phyloP scores from a whole-genome alignment of 345 rosid species.

The Cardamine occulta region DNA sequence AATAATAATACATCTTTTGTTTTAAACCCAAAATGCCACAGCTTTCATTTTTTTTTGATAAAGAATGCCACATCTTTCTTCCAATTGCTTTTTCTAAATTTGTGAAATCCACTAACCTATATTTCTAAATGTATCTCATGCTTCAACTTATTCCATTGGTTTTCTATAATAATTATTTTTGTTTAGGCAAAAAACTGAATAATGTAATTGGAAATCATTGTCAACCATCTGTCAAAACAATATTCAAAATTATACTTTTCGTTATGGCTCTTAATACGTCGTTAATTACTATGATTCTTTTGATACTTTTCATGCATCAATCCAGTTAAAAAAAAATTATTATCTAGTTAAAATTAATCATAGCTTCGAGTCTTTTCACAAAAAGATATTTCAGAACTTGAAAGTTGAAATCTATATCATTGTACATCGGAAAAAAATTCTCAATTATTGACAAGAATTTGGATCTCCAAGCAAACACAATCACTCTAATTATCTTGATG shows the following conservation, averaged over 20 bases:
- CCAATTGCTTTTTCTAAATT: background rate
- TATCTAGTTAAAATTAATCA: too few relatives aligned
- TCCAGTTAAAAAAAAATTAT: too few relatives aligned
- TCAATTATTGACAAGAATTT: background rate
- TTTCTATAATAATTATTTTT: too few relatives aligned
- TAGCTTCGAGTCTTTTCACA: too few relatives aligned
- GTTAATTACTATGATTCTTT: too few relatives aligned
- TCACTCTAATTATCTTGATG: too few relatives aligned
- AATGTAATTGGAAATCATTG: background rate
- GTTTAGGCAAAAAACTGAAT: background rate
- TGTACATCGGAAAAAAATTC: background rate
- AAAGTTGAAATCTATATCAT: background rate
- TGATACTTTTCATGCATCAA: too few relatives aligned
- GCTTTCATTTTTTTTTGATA: too few relatives aligned
- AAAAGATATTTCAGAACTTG: background rate
- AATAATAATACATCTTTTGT: background rate
- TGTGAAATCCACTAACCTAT: background rate
- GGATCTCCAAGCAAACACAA: background rate
- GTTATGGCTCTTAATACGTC: too few relatives aligned
- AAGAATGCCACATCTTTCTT: background rate
- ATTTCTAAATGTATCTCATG: background rate
- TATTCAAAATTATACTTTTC: too few relatives aligned
- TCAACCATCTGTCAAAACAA: background rate
- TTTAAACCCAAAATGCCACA: background rate
- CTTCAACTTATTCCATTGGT: background rate